These are phyloP conservation scores for Prunus salicina DNA, from an alignment of 306 rosid species.

Conservation along the genomic window DNA sequence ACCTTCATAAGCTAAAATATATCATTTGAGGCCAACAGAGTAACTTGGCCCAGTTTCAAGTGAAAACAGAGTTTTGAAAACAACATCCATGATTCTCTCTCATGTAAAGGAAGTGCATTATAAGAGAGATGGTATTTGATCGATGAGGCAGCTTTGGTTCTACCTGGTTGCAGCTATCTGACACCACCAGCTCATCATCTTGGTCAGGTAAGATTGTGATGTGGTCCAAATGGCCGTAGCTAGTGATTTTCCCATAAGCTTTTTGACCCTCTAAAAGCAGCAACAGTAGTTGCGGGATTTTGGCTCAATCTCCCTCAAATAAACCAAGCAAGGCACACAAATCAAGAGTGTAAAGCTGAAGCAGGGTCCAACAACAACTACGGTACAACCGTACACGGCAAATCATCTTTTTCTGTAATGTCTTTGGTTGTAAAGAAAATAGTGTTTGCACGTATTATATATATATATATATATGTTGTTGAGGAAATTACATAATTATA, in stretches of 20 bases:
- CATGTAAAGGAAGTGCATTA: not conserved
- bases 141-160: not conserved
- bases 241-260: constrained; percentile 7
- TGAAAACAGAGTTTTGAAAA: not conserved
- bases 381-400: constrained; percentile 12
- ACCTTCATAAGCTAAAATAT: too few species aligned
- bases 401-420: not conserved
- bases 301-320: not conserved
- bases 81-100: not conserved
- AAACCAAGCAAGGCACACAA: constrained; percentile 13
- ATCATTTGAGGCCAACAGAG: too few species aligned
- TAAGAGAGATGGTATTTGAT: not conserved
- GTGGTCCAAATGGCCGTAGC: constrained; percentile 7
- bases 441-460: not conserved
- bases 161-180: constrained; percentile 1
- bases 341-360: not conserved
- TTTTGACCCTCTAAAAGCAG: constrained; percentile 16
- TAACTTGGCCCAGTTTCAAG: not conserved
- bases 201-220: constrained; percentile 17
- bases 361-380: constrained; percentile 15
- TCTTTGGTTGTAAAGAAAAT: not conserved
- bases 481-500: too few species aligned
- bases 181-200: constrained; percentile 9
- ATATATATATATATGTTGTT: too few species aligned
- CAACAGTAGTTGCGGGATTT: not conserved